These are phyloP conservation scores for Gaultheria prostrata DNA, from an alignment of 148 eudicot species.

Conservation along the genomic window DNA sequence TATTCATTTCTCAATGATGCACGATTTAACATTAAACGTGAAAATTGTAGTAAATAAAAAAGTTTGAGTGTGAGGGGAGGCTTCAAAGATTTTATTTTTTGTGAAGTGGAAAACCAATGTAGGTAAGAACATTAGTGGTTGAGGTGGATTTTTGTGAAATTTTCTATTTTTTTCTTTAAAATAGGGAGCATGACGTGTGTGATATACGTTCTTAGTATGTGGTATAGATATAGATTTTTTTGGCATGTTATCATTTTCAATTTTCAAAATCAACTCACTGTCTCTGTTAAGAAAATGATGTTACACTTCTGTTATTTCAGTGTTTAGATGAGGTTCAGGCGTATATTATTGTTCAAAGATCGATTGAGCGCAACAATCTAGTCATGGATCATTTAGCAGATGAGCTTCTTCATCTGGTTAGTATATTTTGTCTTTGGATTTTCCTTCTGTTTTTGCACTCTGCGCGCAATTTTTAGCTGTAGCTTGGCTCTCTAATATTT, in stretches of 20 bases:
- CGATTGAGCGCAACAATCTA: slow-evolving; percentile 35
- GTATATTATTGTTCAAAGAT: slow-evolving; percentile 70
- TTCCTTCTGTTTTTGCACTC: not conserved
- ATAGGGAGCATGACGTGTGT: too few relatives aligned
- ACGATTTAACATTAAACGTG: too few relatives aligned
- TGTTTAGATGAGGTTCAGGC: slow-evolving; percentile 92
- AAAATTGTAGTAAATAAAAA: too few relatives aligned
- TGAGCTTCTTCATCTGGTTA: slow-evolving; percentile 64
- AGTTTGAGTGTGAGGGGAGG: too few relatives aligned
- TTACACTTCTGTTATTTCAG: slow-evolving; percentile 36
- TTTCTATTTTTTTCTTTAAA: too few relatives aligned
- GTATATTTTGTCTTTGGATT: slow-evolving; percentile 24
- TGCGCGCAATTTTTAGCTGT: not conserved
- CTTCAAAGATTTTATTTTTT: too few relatives aligned
- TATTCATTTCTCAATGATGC: too few relatives aligned
- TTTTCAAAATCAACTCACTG: not conserved
- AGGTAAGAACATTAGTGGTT: too few relatives aligned
- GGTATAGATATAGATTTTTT: not conserved
- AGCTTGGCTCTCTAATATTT: not conserved
- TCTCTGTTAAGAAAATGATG: slow-evolving; percentile 14
- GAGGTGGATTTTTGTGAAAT: too few relatives aligned
- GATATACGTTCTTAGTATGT: too few relatives aligned
- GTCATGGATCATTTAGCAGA: slow-evolving; percentile 32
- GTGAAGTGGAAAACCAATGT: too few relatives aligned
- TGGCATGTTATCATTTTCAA: not conserved